phyloP scores from a whole-genome alignment of 345 rosid species.

The Eutrema heterophyllum region DNA sequence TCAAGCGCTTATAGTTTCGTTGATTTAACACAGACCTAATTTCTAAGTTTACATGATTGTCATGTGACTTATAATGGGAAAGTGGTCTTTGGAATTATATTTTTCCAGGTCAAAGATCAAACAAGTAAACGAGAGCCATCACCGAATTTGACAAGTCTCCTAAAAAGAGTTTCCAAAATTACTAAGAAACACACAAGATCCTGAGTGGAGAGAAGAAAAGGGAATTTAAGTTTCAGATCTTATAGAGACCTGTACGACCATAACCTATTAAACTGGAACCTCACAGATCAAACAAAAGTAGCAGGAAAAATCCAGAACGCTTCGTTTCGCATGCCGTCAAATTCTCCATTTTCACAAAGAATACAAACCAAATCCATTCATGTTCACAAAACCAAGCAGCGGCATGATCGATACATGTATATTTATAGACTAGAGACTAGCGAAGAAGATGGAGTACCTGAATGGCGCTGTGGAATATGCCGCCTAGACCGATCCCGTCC shows the following conservation, averaged over 20 bases:
- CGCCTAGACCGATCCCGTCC: conserved; percentile 93
- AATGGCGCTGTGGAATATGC: conserved; percentile 84
- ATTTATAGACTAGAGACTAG: neutral
- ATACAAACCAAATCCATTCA: neutral
- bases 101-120: conserved; percentile 7
- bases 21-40: neutral
- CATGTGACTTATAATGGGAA: neutral
- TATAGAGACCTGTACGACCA: neutral
- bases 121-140: neutral
- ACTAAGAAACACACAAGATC: conserved; percentile 4
- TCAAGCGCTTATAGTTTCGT: neutral
- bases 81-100: neutral
- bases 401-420: neutral
- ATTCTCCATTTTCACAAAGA: neutral
- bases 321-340: neutral
- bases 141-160: neutral
- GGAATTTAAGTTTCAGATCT: neutral
- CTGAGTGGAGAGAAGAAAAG: neutral
- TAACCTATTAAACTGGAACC: neutral
- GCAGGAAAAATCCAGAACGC: neutral
- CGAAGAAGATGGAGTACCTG: conserved; percentile 48
- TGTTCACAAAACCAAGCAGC: neutral
- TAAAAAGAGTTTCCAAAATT: neutral
- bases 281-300: neutral
- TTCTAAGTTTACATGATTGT: neutral